Base-by-base conservation (phyloP, 257 asterid species). In the Solanum ossicruentum region DNA sequence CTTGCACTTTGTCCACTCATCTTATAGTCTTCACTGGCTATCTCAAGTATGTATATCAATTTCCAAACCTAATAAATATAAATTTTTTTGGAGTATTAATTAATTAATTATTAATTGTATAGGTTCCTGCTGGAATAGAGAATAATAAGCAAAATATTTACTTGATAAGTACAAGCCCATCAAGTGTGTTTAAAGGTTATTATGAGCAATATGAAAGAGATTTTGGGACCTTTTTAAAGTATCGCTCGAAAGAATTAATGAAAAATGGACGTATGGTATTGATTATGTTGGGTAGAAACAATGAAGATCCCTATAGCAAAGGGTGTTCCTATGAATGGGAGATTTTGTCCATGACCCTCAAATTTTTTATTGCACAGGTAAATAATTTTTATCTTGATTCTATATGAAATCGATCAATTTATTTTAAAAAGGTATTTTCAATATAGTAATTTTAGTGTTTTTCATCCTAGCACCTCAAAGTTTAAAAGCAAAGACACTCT, bases 1-100 rank as follows among this genome's bases (percentile, higher is more conserved):
- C 10, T 84, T 93, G 6, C 96, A 93, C 83, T 94, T 94, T 82
- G 87, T 92, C 47, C 93, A 93, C 85, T 92, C 97, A 43, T 94
- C 97, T 65, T 91, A 89, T 79, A 90, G 94, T 79, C 92, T 93
- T 73, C 91, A 88, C 80, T 92, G 95, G 95, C 91, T 92, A 2
- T 93, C 95, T 72, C 86, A 85, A 89, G 93, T 87, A 80, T 18
- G 39, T 51, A 54, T 54, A 54, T 54, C 6, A 54, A 10, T 51
- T 0, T 12, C 16, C 15, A 16, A 15, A 10, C 2, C 58, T 15
- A 54, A 54, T 13, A 15, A 13, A 54, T 12, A 32, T 3, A 32
- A 32, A 32, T 2, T 0, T 32, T 32, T 32, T 32, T 32, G 36
- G 36, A 32, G 3, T 32, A 32, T 32, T 32, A 32, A 32, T 32